phyloP scores from a whole-genome alignment of 2,329 filamentous ascomycete genomes.

The Acrodontium crateriforme region DNA sequence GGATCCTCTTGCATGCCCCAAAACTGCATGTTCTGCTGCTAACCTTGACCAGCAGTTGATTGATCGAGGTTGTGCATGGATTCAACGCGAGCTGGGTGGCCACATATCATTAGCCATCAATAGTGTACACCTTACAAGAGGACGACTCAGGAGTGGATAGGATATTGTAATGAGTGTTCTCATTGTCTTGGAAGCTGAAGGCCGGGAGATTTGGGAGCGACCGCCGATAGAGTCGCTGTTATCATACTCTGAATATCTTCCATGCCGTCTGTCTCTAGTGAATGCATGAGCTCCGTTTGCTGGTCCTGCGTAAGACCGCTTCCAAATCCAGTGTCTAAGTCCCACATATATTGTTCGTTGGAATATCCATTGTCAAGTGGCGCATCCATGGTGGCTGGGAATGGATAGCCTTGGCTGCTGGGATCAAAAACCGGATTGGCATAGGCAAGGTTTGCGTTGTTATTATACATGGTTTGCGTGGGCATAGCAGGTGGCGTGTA shows the following conservation, averaged over 20 bases:
- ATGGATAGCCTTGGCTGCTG: constrained; percentile 13
- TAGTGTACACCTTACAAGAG: too few species aligned
- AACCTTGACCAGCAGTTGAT: too few species aligned
- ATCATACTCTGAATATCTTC: constrained; percentile 26
- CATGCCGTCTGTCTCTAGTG: constrained; percentile 24
- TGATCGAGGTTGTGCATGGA: too few species aligned
- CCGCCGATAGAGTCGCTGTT: constrained; percentile 13
- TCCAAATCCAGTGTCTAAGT: constrained; percentile 20
- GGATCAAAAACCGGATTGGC: constrained; percentile 14
- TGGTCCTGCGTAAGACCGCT: constrained; percentile 21
- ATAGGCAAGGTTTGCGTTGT: too few species aligned
- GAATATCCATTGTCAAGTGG: not conserved
- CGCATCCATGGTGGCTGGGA: constrained; percentile 7
- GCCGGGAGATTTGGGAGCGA: constrained; percentile 14
- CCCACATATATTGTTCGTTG: constrained; percentile 4
- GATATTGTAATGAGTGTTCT: too few species aligned
- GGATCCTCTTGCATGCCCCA: too few species aligned
- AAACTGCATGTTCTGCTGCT: too few species aligned
- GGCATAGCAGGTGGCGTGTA: constrained; percentile 6
- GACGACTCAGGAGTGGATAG: too few species aligned
- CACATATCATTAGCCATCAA: too few species aligned
- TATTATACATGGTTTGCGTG: constrained; percentile 4
- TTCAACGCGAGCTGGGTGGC: too few species aligned
- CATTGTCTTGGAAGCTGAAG: constrained; percentile 1
- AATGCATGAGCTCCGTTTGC: constrained; percentile 24